phyloP scores from a whole-genome alignment of 2,329 filamentous ascomycete genomes.

The Colletotrichum agaves region DNA sequence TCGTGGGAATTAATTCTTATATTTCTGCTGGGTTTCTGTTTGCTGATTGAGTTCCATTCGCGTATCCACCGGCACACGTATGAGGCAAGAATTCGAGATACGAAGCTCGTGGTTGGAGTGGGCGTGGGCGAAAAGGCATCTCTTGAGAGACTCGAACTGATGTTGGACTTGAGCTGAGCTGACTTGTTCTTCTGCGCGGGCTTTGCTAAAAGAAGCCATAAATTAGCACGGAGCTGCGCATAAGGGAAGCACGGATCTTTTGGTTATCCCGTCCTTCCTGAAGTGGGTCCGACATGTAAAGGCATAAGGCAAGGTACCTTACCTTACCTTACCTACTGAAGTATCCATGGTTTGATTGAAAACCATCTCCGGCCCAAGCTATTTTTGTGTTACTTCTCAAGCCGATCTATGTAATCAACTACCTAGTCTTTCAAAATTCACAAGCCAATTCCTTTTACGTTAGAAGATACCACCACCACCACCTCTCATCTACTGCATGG shows the following conservation, averaged over 20 bases:
- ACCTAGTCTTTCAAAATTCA: background rate
- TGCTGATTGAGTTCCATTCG: constrained; percentile 11
- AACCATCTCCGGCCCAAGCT: constrained; percentile 4
- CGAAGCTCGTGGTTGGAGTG: background rate
- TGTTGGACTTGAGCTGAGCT: background rate
- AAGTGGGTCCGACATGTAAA: background rate
- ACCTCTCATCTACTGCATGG: background rate
- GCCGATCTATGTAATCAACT: background rate
- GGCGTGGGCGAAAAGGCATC: background rate
- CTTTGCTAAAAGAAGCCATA: constrained; percentile 11
- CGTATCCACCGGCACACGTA: constrained; percentile 19
- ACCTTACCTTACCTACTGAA: no score
- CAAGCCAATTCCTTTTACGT: background rate
- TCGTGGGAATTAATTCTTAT: background rate
- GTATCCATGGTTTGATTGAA: background rate
- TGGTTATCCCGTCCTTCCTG: background rate
- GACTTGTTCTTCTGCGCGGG: background rate
- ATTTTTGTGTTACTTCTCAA: background rate
- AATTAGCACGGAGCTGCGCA: background rate
- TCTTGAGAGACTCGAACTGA: background rate
- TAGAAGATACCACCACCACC: background rate
- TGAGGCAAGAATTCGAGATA: constrained; percentile 19
- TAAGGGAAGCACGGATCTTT: background rate
- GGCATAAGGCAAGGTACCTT: no score
- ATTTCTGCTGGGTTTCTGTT: constrained; percentile 26